Percentiles rank a stretch among this genome's conserved stretches.
phyloP scores from a whole-genome alignment of 768 basidiomycete species.

The Suillus alpinus region DNA sequence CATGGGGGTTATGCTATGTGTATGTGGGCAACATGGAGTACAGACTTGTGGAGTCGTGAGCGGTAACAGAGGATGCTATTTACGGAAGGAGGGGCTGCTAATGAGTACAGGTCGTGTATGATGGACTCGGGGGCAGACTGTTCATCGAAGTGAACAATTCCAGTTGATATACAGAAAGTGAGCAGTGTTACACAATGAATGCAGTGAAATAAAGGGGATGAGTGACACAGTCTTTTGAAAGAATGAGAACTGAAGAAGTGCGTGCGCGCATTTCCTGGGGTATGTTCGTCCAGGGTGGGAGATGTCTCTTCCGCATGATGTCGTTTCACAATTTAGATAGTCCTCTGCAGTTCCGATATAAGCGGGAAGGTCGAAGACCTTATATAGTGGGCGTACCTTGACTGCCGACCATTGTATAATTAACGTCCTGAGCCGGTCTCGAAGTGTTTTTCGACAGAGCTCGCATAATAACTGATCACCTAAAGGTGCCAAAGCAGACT shows the following conservation, averaged over 20 bases:
- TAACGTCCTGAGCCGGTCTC: constrained; percentile 65
- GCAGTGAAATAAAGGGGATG: not conserved
- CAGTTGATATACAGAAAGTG: constrained; percentile 5
- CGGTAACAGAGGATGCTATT: not conserved
- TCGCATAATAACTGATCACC: constrained; percentile 69
- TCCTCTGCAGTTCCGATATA: not conserved
- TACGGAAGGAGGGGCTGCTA: not conserved
- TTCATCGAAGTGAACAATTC: not conserved
- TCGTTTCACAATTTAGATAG: not conserved
- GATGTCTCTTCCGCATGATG: not conserved
- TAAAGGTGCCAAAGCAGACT: constrained; percentile 67
- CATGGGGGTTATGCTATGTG: not conserved
- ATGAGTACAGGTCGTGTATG: constrained; percentile 5
- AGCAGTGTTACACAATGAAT: not conserved
- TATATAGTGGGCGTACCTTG: constrained; percentile 43
- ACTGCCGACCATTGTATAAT: constrained; percentile 77
- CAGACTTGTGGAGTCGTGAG: not conserved
- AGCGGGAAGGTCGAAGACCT: too few species aligned
- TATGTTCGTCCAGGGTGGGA: not conserved
- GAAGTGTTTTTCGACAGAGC: constrained; percentile 59
- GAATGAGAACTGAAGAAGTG: too few species aligned
- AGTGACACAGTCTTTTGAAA: not conserved
- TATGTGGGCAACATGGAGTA: not conserved
- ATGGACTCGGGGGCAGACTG: not conserved
- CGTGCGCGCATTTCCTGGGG: not conserved